Percentiles rank a stretch among this genome's conserved stretches.
Conservation (phyloP, 116 monocot species). For the Iris pallida region DNA sequence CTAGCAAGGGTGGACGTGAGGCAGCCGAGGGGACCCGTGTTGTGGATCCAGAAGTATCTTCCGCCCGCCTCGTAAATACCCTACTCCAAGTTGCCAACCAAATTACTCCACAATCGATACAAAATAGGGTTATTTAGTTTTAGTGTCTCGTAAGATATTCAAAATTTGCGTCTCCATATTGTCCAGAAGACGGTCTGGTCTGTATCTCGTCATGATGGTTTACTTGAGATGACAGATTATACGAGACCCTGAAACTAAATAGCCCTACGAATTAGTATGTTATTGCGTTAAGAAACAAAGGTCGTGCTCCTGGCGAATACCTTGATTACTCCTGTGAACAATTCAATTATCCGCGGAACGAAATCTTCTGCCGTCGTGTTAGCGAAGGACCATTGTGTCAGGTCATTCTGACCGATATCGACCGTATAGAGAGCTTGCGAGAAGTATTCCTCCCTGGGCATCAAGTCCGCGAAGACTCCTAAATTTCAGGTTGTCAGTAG, state of each 20-base stretch:
- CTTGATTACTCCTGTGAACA: constrained; percentile 41
- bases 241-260: too few species aligned
- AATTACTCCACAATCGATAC: too few species aligned
- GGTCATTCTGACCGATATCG: constrained; percentile 91
- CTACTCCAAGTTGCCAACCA: constrained; percentile 13
- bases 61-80: constrained; percentile 40
- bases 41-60: constrained; percentile 64
- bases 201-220: too few species aligned
- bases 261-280: too few species aligned
- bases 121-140: too few species aligned
- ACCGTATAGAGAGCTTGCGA: constrained; percentile 63
- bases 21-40: constrained; percentile 57
- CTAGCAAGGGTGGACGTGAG: constrained; percentile 27
- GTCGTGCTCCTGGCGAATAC: too few species aligned
- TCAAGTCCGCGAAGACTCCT: constrained; percentile 40
- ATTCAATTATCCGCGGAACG: constrained; percentile 56
- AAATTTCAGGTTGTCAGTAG: too few species aligned
- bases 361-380: constrained; percentile 56
- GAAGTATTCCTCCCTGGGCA: constrained; percentile 53
- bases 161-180: too few species aligned
- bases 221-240: too few species aligned
- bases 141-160: too few species aligned
- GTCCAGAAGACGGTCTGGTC: too few species aligned
- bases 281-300: too few species aligned
- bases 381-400: constrained; percentile 50